Evolutionary conservation across 108 stramenopile species (phyloP).

Genomic region (Parietichytrium sp.): DNA sequence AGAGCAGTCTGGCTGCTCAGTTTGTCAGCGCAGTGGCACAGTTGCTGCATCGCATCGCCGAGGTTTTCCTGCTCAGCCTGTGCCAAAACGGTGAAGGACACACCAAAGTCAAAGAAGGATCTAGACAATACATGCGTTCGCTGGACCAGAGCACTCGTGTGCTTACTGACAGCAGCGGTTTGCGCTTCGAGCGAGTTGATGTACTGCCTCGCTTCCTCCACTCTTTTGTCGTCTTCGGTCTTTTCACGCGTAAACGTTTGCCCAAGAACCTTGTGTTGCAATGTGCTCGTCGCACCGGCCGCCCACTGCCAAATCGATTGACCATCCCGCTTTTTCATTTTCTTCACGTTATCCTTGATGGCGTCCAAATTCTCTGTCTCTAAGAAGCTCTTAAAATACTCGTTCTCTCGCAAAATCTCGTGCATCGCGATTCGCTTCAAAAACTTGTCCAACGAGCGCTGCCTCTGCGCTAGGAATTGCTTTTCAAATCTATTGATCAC

Average conservation of each 20-base stretch:
- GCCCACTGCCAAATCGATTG: conserved; percentile 47
- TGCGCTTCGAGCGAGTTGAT: conserved; percentile 79
- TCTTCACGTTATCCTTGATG: conserved; percentile 62
- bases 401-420: conserved; percentile 76
- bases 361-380: conserved; percentile 83
- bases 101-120: conserved; percentile 89
- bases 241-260: neutral
- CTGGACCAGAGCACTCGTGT: conserved; percentile 80
- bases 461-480: conserved; percentile 81
- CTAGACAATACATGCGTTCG: conserved; percentile 87
- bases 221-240: conserved; percentile 78
- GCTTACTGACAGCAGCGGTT: conserved; percentile 85
- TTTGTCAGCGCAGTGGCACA: conserved; percentile 81
- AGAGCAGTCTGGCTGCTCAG: conserved; percentile 70
- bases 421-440: conserved; percentile 79
- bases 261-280: neutral
- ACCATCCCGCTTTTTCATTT: conserved; percentile 28
- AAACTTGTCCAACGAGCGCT: conserved; percentile 78
- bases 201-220: conserved; percentile 86
- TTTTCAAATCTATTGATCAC: conserved; percentile 82
- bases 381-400: conserved; percentile 79
- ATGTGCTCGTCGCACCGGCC: conserved; percentile 4
- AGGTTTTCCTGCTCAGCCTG: conserved; percentile 82
- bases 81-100: conserved; percentile 89
- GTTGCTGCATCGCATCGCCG: conserved; percentile 74